Conservation (phyloP, 1,284 basidiomycete genomes). For the Clitocybe nebularis region DNA sequence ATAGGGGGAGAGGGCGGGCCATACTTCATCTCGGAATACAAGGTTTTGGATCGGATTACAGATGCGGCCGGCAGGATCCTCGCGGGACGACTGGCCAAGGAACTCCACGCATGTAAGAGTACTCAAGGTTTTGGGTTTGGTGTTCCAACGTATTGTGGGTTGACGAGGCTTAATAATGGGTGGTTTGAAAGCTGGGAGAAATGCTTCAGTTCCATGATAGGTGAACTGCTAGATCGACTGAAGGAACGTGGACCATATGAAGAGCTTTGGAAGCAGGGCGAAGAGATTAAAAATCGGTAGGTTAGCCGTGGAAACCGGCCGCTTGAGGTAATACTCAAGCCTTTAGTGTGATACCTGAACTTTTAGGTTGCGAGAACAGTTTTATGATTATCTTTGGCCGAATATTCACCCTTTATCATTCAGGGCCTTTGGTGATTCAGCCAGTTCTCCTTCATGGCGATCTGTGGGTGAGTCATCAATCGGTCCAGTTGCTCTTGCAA, state of each 20-base stretch:
- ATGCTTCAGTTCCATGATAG: conserved; percentile 67
- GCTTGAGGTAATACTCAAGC: background rate
- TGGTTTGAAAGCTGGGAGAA: conserved; percentile 73
- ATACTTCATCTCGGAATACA: conserved; percentile 76
- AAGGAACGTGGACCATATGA: conserved; percentile 38
- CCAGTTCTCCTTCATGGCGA: conserved; percentile 86
- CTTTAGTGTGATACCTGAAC: conserved; percentile 69
- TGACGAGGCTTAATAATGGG: conserved; percentile 72
- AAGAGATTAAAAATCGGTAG: conserved; percentile 54
- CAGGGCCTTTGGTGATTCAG: conserved; percentile 49
- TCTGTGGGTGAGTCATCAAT: conserved; percentile 60
- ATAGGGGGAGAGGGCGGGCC: conserved; percentile 44
- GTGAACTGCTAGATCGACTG: conserved; percentile 60
- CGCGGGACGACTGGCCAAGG: conserved; percentile 60
- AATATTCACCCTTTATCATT: background rate
- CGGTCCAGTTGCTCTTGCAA: conserved; percentile 3
- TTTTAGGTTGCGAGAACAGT: conserved; percentile 44
- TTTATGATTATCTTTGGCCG: background rate
- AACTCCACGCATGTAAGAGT: conserved; percentile 58
- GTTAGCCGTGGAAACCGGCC: conserved; percentile 21
- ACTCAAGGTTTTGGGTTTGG: conserved; percentile 67
- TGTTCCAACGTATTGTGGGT: conserved; percentile 79
- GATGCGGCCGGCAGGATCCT: conserved; percentile 45
- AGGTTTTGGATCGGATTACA: conserved; percentile 50
- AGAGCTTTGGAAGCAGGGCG: conserved; percentile 51